Evolutionary conservation across 2,329 filamentous ascomycete genomes (phyloP), one percentile per base, ranked within the genome.

Genomic region (Talaromyces sp.): DNA sequence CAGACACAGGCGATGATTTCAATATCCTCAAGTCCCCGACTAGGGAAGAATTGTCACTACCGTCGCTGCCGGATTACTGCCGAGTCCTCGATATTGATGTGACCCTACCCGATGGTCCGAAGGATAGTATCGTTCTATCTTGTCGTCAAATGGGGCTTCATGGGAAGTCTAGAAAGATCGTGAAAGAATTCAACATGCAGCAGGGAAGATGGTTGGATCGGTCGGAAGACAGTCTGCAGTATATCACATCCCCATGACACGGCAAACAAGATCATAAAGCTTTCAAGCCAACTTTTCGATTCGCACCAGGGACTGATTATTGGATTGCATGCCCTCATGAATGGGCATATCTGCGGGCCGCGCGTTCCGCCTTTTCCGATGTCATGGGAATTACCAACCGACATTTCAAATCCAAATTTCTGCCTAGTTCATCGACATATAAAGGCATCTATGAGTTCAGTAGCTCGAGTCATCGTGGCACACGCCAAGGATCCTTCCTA

Each of bases 131-230:
- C 12, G 11, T 37, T 7, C 4, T 58, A 7, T 14, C 8, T 33
- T 58, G 23, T 18, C 42, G 28, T 35, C 40, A 16, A 23, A 48
- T 7, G 12, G 28, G 21, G 9, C 25, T 31, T 33, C 2, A 12
- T 5, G 56, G 40, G 9, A 14, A 33, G 8, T 25, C n/a, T 42
- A 23, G 11, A 44, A 5, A 25, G 39, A 18, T 46, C 14, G 56
- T 44, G 37, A 35, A 42, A 18, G 56, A 46, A 46, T 58, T 46
- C n/a, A 58, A n/a, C 25, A 46, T 58, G 25, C 39, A 33, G 25
- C 25, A 33, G 21, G 4, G 16, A 12, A 33, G 40, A 11, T 58
- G 40, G 56, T 6, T 58, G 7, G 56, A 58, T 25, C 18, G 42
- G 18, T 25, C 18, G 21, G 21, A 25, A 46, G 21, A 2, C 42